Base-by-base conservation (phyloP, 192 early-diverging fungal species). In the Blastocladiella britannica region DNA sequence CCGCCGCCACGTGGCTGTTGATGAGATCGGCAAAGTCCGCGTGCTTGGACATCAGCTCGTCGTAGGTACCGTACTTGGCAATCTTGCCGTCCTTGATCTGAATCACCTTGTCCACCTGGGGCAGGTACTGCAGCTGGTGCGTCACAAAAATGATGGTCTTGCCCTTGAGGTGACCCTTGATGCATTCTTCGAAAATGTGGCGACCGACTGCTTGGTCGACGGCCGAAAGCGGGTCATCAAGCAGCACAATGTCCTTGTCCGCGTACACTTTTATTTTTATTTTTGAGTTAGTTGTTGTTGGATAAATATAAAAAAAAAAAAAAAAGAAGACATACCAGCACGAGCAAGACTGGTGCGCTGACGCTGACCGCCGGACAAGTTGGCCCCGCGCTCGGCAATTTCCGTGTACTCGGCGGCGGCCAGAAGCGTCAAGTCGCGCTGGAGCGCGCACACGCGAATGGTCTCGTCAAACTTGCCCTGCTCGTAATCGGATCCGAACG, bases 401-500 rank as follows among this genome's bases (percentile, higher is more conserved):
- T 83, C 78, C 0, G 85, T 86, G 58, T 72, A 55, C 54, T 85
- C 84, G 56, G 76, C 74, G n/a, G 70, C 68, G 23, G 77, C 63
- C 63, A 85, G 67, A 23, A 72, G 23, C 9, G 59, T 68, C 61
- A 91, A 61, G 70, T 89, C 86, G 4, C 75, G 70, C 26, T 63
- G 69, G 5, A 87, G 60, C 1, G 78, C 77, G 59, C 78, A 79
- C 0, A 78, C 74, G 6, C 75, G 66, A 3, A 88, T 55, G 29
- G 80, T 72, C 27, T 75, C 72, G 54, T 72, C 63, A 70, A 82
- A 87, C 12, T 60, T 66, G 53, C 60, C 55, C 20, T 60, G 58
- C 53, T 92, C 74, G 47, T 69, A 80, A 0, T 63, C 53, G 6
- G 70, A 73, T 0, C 87, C 86, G 70, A 92, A 88, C 26, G 87